Percentiles rank a stretch among this genome's conserved stretches.
phyloP scores from a whole-genome alignment of 169 alveolate species.

The Miamiensis avidus region DNA sequence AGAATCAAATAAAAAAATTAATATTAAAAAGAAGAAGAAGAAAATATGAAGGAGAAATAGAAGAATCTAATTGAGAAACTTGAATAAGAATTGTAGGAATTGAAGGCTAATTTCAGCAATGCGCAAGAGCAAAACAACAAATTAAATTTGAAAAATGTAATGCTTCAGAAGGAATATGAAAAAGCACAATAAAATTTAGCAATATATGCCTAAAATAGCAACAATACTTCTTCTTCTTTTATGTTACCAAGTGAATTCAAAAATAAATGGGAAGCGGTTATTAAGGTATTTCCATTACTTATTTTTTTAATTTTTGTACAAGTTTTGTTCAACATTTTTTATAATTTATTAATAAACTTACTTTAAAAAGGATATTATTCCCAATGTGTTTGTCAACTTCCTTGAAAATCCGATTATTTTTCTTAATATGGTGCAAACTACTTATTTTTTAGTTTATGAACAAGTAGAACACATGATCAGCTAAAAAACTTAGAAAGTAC shows the following conservation, averaged over 20 bases:
- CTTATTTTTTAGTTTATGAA: background rate
- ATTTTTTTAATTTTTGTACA: too few relatives aligned
- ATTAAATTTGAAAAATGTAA: too few relatives aligned
- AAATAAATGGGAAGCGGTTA: background rate
- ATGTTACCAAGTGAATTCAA: background rate
- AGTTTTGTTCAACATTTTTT: background rate
- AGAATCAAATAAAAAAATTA: too few relatives aligned
- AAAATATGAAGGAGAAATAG: too few relatives aligned
- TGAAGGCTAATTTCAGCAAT: too few relatives aligned
- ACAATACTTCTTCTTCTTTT: background rate
- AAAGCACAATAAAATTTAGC: background rate
- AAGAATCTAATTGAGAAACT: too few relatives aligned
- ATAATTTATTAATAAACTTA: too few relatives aligned
- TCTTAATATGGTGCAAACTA: background rate
- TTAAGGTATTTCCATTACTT: background rate
- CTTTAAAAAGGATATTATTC: background rate
- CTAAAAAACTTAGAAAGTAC: background rate
- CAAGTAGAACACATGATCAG: background rate
- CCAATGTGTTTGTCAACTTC: background rate
- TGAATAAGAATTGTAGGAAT: too few relatives aligned
- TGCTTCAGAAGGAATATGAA: background rate
- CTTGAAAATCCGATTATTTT: background rate
- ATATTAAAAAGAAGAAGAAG: too few relatives aligned
- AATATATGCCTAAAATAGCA: background rate
- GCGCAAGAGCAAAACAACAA: too few relatives aligned